Base-by-base conservation (phyloP, 2,329 filamentous ascomycete species). In the Pseudocercospora fuligena region DNA sequence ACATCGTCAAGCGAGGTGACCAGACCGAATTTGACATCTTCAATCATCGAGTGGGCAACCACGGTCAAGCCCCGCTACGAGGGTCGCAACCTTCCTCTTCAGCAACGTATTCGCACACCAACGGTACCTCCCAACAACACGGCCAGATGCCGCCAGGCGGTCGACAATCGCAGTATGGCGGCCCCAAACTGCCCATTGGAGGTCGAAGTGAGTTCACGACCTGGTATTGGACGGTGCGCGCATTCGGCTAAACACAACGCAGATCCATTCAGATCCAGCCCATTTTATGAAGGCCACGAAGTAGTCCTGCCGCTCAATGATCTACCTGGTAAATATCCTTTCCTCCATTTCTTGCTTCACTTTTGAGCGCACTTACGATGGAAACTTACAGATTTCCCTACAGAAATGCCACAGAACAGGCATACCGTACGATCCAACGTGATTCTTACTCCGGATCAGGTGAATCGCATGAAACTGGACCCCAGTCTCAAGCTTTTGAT, bases 281-380 rank as follows among this genome's bases (percentile, higher is more conserved):
- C 95, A 0, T 99, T 97, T 78, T 97, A 94, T 75, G 87, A 87
- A 11, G 84, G 94, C 33, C 77, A 89, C 54, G 83, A 88, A 63
- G 85, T 88, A 29, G 79, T 97, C 5, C 88, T 92, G 5, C 81
- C 84, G 7, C 82, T 90, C 19, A 85, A 88, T 49, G 86, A 88
- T 63, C 92, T 93, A 70, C 92, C 94, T 78, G 86, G 94, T 94
- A 84, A 76, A 87, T 63, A 67, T 40, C 19, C 51, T 21, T 60
- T 19, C 56, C n/a, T 1, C 6, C 31, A 5, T n/a, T 4, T 43
- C 70, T 46, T 12, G 54, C 49, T 29, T 33, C 25, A 56, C 43
- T 47, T 51, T 60, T 61, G 72, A 70, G 68, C 68, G 69, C 69
- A 72, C 74, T 75, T 73, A 75, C 74, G 73, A 74, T 72, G 68